Evolutionary conservation across 2,329 filamentous ascomycete genomes (phyloP), one percentile per base, ranked within the genome.

Genomic region (Aspergillus brasiliensis): DNA sequence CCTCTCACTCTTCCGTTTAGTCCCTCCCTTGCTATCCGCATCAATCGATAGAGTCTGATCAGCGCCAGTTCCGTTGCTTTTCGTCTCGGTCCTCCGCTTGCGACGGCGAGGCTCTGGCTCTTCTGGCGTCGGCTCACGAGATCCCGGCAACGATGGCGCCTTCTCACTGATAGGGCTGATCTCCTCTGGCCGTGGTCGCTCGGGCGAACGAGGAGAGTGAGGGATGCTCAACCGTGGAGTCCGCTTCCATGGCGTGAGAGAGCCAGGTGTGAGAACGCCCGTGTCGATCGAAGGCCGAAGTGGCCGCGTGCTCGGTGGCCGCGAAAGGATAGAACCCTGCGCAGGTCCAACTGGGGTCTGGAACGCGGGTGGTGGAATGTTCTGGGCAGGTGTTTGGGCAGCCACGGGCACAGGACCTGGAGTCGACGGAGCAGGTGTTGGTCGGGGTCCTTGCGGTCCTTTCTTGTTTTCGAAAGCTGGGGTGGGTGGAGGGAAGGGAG

Each of bases 111-210:
- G 54, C 31, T 59, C 64, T 31, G 59, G 63, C 21, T 66, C 69
- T 34, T 70, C 72, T 38, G 63, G 67, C 8, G 68, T 68, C 11
- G 65, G 59, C 57, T 71, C 69, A 52, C 70, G 66, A 17, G 66
- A 69, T 42, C 71, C 71, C 54, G 68, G 59, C 13, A 77, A 74
- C 11, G 77, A 80, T n/a, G 69, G 68, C 2, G 72, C 75, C 46
- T 69, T 71, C 37, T 80, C 78, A 51, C 78, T 81, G 57, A 81
- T 79, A 0, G 78, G 78, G 64, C 78, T 81, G 10, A 81, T 73
- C 65, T 80, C 78, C 56, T 77, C 76, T 2, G 77, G 73, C 5
- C 72, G 69, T 48, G 78, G 78, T 2, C 75, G 72, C 52, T 71
- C 65, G 8, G 78, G 78, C 19, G 78, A 80, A 15, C 69, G 67